Percentiles rank a stretch among this genome's conserved stretches.
These are phyloP conservation scores for Trichoderma asperelloides DNA, from an alignment of 495 filamentous ascomycete genomes.

Conservation along the genomic window DNA sequence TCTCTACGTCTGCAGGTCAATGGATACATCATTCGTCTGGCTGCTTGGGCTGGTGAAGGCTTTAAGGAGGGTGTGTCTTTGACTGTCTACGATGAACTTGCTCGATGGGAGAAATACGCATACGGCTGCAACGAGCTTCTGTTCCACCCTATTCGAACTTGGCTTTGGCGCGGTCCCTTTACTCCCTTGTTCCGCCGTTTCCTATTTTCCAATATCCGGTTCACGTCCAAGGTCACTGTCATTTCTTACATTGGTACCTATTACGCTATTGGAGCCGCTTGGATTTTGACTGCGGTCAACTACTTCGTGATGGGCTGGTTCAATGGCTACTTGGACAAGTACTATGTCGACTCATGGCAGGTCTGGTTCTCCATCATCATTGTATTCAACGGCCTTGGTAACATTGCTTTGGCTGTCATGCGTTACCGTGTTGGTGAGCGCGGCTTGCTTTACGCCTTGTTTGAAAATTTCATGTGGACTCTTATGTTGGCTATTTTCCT, in stretches of 20 bases:
- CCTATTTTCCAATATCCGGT: slow-evolving; percentile 60
- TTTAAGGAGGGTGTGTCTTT: slow-evolving; percentile 82
- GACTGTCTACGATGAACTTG: slow-evolving; percentile 76
- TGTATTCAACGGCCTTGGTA: slow-evolving; percentile 62
- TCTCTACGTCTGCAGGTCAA: slow-evolving; percentile 64
- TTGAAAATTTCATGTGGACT: slow-evolving; percentile 67
- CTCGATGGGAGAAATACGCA: slow-evolving; percentile 80
- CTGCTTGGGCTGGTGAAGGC: slow-evolving; percentile 61
- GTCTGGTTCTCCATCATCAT: slow-evolving; percentile 67
- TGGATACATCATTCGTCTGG: slow-evolving; percentile 68
- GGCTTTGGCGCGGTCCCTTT: slow-evolving; percentile 59
- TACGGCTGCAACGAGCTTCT: slow-evolving; percentile 81
- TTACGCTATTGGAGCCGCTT: slow-evolving; percentile 71
- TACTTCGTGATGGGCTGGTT: slow-evolving; percentile 74
- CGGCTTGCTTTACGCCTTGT: slow-evolving; percentile 42
- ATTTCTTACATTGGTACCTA: slow-evolving; percentile 83
- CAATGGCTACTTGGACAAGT: slow-evolving; percentile 64
- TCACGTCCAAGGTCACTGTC: slow-evolving; percentile 73
- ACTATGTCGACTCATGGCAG: slow-evolving; percentile 69
- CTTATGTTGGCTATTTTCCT: slow-evolving; percentile 61
- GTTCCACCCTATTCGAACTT: slow-evolving; percentile 62
- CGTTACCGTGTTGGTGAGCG: slow-evolving; percentile 57
- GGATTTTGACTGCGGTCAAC: slow-evolving; percentile 69
- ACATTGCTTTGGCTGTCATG: slow-evolving; percentile 56
- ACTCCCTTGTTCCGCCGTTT: slow-evolving; percentile 66